Percentiles rank a stretch among this genome's conserved stretches.
These are phyloP conservation scores for Pyrenula aspistea DNA, from an alignment of 495 filamentous ascomycete species.

Conservation along the genomic window DNA sequence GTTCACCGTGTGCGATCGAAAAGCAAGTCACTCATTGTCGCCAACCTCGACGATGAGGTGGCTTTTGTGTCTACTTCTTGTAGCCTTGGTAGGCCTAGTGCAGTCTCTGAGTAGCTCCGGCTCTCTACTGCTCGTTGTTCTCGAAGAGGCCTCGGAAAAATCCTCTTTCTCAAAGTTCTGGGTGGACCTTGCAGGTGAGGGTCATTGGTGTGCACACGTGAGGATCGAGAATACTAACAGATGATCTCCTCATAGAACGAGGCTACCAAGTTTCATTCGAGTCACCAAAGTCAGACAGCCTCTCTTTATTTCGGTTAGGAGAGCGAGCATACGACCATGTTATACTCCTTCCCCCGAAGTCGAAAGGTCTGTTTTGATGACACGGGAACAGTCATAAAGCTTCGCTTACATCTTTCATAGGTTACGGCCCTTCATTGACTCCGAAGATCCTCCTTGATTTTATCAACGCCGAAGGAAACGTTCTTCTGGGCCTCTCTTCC, in stretches of 20 bases:
- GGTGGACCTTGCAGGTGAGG: slow-evolving; percentile 67
- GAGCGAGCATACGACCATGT: slow-evolving; percentile 85
- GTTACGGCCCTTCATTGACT: slow-evolving; percentile 77
- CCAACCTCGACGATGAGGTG: slow-evolving; percentile 47
- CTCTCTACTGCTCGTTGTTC: slow-evolving; percentile 68
- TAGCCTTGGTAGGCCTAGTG: slow-evolving; percentile 51
- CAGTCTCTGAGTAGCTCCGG: slow-evolving; percentile 72
- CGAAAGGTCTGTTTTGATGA: slow-evolving; percentile 52
- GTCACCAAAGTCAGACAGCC: slow-evolving; percentile 72
- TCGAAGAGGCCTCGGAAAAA: slow-evolving; percentile 74
- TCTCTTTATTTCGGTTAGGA: slow-evolving; percentile 77
- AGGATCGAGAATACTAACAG: slow-evolving; percentile 3
- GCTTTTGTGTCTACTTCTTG: slow-evolving; percentile 54
- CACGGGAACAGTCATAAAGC: background rate
- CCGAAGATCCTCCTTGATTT: slow-evolving; percentile 83
- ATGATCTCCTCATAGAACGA: slow-evolving; percentile 42
- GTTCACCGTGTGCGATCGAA: background rate
- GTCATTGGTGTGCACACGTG: slow-evolving; percentile 12
- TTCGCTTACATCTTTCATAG: slow-evolving; percentile 33
- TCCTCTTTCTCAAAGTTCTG: slow-evolving; percentile 71
- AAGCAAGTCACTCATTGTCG: background rate
- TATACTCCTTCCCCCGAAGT: slow-evolving; percentile 72
- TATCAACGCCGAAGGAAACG: slow-evolving; percentile 81
- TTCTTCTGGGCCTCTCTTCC: slow-evolving; percentile 76
- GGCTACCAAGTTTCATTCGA: slow-evolving; percentile 72